Conservation (phyloP, 2,329 filamentous ascomycete genomes). For the Arthrobotrys entomopaga region DNA sequence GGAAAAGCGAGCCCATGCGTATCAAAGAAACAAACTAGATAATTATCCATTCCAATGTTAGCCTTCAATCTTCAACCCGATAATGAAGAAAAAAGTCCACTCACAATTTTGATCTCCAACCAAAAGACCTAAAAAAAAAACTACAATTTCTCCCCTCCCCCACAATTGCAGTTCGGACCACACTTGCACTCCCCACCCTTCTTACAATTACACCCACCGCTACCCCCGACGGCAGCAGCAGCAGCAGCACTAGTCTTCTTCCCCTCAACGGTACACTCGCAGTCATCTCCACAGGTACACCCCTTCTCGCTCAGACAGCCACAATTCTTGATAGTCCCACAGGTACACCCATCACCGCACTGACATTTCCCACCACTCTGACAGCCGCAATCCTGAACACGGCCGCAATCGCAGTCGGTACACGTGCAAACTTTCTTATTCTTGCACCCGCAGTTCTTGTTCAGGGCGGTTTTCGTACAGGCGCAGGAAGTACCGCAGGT, state of each 20-base stretch:
- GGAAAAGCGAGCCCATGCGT: not conserved
- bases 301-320: constrained; percentile 11
- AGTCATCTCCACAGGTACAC: constrained; percentile 8
- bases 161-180: constrained; percentile 25
- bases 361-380: constrained; percentile 24
- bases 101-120: not conserved
- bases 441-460: constrained; percentile 36
- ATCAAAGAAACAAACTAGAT: not conserved
- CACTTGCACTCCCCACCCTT: constrained; percentile 28
- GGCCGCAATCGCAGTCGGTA: constrained; percentile 25
- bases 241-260: not conserved
- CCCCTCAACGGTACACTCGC: constrained; percentile 15
- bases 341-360: constrained; percentile 38
- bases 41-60: not conserved
- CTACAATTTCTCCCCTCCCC: constrained; percentile 22
- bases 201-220: constrained; percentile 16
- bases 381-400: constrained; percentile 40
- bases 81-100: constrained; percentile 1
- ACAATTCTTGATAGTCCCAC: constrained; percentile 27
- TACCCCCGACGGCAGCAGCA: not conserved
- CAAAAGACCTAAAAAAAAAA: too few relatives aligned
- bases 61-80: not conserved
- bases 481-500: constrained; percentile 32
- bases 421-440: constrained; percentile 32
- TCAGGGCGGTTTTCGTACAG: constrained; percentile 10